These are phyloP conservation scores for Vanderwaltozyma verrucispora DNA, from an alignment of 805 yeast genomes.

Conservation along the genomic window DNA sequence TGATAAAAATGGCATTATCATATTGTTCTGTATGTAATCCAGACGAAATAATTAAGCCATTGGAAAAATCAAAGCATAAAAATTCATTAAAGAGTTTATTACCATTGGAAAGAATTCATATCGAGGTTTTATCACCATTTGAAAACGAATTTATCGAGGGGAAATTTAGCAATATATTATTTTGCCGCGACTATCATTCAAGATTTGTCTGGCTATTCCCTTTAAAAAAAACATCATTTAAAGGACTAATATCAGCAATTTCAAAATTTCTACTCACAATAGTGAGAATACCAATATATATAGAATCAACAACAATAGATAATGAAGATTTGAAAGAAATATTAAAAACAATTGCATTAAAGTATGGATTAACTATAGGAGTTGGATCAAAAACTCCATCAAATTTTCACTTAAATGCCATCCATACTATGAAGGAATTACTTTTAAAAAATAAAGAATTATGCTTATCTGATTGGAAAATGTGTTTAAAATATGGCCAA, in stretches of 20 bases:
- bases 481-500: slow-evolving; percentile 19
- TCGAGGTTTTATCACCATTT: slow-evolving; percentile 25
- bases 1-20: slow-evolving; percentile 11
- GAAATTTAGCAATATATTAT: slow-evolving; percentile 19
- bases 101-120: slow-evolving; percentile 24
- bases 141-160: slow-evolving; percentile 15
- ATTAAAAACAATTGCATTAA: slow-evolving; percentile 15
- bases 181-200: slow-evolving; percentile 23
- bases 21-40: slow-evolving; percentile 26
- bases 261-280: slow-evolving; percentile 12
- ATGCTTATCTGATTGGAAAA: slow-evolving; percentile 21
- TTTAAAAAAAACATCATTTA: slow-evolving; percentile 15
- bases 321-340: slow-evolving; percentile 22
- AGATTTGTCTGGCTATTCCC: slow-evolving; percentile 25
- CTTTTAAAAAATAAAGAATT: slow-evolving; percentile 10
- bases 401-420: slow-evolving; percentile 14
- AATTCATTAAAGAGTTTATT: slow-evolving; percentile 13
- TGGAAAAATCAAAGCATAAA: slow-evolving; percentile 10
- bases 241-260: slow-evolving; percentile 11
- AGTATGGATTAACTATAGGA: slow-evolving; percentile 19
- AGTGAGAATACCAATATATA: slow-evolving; percentile 19
- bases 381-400: slow-evolving; percentile 10
- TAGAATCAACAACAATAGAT: slow-evolving; percentile 22
- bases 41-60: slow-evolving; percentile 6
- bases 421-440: slow-evolving; percentile 10